phyloP scores from a whole-genome alignment of 1,139 yeast species.

The Suhomyces coccinellae region DNA sequence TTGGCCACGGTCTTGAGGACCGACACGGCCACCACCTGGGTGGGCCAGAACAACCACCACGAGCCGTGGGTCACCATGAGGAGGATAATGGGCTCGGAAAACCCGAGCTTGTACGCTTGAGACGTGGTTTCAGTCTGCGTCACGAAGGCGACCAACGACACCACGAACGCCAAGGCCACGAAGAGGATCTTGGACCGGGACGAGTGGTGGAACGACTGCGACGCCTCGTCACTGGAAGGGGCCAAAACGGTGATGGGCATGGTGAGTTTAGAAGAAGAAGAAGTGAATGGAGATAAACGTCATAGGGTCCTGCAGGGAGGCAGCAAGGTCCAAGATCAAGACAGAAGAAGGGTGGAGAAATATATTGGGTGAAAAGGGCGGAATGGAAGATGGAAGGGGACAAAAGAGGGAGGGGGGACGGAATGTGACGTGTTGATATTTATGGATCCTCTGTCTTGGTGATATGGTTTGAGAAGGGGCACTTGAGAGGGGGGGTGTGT shows the following conservation, averaged over 20 bases:
- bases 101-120: constrained; percentile 59
- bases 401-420: too few relatives aligned
- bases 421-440: too few relatives aligned
- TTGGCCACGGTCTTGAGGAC: constrained; percentile 42
- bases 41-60: constrained; percentile 77
- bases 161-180: constrained; percentile 56
- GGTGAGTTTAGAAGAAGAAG: background rate
- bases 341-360: too few relatives aligned
- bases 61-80: constrained; percentile 74
- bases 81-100: constrained; percentile 69
- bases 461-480: too few relatives aligned
- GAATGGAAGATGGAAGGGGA: too few relatives aligned
- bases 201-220: constrained; percentile 17
- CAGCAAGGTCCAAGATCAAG: background rate
- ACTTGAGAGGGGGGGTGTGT: too few relatives aligned
- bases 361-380: too few relatives aligned
- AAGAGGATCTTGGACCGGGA: constrained; percentile 44
- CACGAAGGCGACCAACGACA: constrained; percentile 68
- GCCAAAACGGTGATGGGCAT: constrained; percentile 18
- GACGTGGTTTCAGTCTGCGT: constrained; percentile 81
- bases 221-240: constrained; percentile 11
- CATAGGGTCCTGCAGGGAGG: background rate
- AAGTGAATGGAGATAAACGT: background rate
- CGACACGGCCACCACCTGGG: constrained; percentile 58
- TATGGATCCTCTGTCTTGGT: too few relatives aligned